These are phyloP conservation scores for Prunus kanzakura DNA, from an alignment of 306 rosid genomes.

Conservation along the genomic window DNA sequence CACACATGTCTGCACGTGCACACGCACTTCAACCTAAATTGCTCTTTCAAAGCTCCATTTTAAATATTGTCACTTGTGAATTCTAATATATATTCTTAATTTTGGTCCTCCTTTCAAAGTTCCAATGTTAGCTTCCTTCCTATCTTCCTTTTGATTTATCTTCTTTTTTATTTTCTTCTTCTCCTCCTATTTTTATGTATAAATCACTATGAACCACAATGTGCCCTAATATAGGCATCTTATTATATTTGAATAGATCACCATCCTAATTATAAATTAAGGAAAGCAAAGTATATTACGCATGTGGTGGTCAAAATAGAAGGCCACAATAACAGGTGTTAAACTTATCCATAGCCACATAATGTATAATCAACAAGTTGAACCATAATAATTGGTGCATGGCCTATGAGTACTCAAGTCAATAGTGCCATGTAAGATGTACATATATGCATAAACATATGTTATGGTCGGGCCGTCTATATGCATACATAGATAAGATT, in stretches of 20 bases:
- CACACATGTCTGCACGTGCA: conserved; percentile 90
- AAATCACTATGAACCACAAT: not conserved
- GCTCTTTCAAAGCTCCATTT: conserved; percentile 9
- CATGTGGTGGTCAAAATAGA: conserved; percentile 44
- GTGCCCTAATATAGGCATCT: conserved; percentile 5
- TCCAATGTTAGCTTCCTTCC: conserved; percentile 5
- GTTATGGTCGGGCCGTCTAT: too few species aligned
- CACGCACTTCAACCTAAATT: conserved; percentile 65
- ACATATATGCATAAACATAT: too few species aligned
- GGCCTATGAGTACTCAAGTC: too few species aligned
- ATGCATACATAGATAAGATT: too few species aligned
- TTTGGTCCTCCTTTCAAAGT: conserved; percentile 35
- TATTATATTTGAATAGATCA: not conserved
- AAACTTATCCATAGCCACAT: conserved; percentile 12
- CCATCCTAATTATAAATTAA: not conserved
- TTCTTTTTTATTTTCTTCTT: not conserved
- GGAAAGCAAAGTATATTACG: not conserved
- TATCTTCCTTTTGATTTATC: not conserved
- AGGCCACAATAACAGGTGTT: conserved; percentile 13
- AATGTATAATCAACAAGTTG: not conserved
- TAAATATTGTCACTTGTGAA: conserved; percentile 14
- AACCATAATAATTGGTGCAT: not conserved
- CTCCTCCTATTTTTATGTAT: not conserved
- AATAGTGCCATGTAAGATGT: too few species aligned
- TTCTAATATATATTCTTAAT: not conserved